Evolutionary conservation across 1,139 yeast genomes (phyloP).

Genomic region (Tardiomyces depauwii): DNA sequence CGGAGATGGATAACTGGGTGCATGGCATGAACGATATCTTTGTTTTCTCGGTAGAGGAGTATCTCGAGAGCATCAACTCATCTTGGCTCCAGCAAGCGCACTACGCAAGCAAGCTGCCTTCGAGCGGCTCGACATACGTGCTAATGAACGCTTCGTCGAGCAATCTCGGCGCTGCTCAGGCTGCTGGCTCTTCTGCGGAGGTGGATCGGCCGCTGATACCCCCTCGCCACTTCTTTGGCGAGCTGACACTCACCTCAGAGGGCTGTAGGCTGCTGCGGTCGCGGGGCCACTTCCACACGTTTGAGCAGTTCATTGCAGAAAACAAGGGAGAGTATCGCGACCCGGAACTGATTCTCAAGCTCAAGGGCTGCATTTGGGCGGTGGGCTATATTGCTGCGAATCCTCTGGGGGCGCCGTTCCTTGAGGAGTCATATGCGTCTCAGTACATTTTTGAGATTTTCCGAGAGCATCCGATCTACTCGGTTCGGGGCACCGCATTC

Average conservation of each 20-base stretch:
- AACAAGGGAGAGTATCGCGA: slow-evolving; percentile 22
- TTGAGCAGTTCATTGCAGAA: slow-evolving; percentile 31
- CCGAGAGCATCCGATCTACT: slow-evolving; percentile 44
- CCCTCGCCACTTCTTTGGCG: slow-evolving; percentile 74
- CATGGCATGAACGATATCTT: slow-evolving; percentile 42
- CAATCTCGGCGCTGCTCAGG: too few species aligned
- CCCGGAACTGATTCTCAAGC: slow-evolving; percentile 25
- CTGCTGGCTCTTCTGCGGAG: too few species aligned
- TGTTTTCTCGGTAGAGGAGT: slow-evolving; percentile 41
- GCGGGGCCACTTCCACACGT: slow-evolving; percentile 36
- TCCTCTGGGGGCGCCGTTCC: slow-evolving; percentile 50
- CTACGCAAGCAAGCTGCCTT: too few species aligned
- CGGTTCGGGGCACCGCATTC: slow-evolving; percentile 65
- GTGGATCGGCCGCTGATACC: not conserved
- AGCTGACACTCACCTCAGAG: slow-evolving; percentile 67
- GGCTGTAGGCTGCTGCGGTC: slow-evolving; percentile 47
- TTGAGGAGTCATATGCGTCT: slow-evolving; percentile 51
- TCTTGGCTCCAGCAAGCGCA: too few species aligned
- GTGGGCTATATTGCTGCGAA: slow-evolving; percentile 68
- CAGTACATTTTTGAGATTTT: slow-evolving; percentile 45
- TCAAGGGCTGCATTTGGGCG: slow-evolving; percentile 81
- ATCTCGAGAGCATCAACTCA: slow-evolving; percentile 16
- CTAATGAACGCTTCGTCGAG: not conserved
- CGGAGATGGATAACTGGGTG: slow-evolving; percentile 51
- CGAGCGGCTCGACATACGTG: not conserved